Conservation (phyloP, 1,284 basidiomycete species). For the Microbotryum scabiosae region DNA sequence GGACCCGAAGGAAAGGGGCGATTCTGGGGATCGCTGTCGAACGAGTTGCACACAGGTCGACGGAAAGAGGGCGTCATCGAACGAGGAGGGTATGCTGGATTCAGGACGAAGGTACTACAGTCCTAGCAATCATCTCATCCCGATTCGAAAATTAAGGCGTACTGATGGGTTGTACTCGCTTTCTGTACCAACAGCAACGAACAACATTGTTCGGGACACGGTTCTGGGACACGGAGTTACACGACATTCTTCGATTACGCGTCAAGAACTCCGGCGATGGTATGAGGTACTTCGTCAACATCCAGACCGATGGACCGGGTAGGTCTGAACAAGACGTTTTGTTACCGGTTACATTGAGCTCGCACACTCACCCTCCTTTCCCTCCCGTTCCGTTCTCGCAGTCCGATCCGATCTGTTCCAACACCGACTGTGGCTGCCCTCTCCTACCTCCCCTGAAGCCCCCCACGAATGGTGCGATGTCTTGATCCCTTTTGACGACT, state of each 20-base stretch:
- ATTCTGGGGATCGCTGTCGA: slow-evolving; percentile 66
- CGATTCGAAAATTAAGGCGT: not conserved
- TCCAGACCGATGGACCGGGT: slow-evolving; percentile 66
- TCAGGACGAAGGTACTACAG: slow-evolving; percentile 59
- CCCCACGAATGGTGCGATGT: slow-evolving; percentile 77
- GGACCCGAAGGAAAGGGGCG: slow-evolving; percentile 52
- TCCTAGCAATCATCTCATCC: not conserved
- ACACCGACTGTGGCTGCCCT: slow-evolving; percentile 64
- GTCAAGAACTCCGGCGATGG: slow-evolving; percentile 57
- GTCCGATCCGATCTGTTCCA: slow-evolving; percentile 77
- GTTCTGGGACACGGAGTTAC: slow-evolving; percentile 67
- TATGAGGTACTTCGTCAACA: slow-evolving; percentile 65
- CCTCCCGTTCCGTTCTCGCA: slow-evolving; percentile 2
- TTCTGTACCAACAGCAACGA: slow-evolving; percentile 34
- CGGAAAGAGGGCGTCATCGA: slow-evolving; percentile 44
- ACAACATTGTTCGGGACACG: slow-evolving; percentile 69
- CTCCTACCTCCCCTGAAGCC: slow-evolving; percentile 39
- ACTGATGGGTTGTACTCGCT: too few species aligned
- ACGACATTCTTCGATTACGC: slow-evolving; percentile 68
- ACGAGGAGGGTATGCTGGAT: slow-evolving; percentile 70
- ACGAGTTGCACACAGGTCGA: slow-evolving; percentile 54
- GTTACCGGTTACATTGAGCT: not conserved
- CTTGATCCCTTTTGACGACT: slow-evolving; percentile 71
- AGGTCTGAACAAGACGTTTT: not conserved
- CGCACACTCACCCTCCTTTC: not conserved